Evolutionary conservation across 1,139 yeast species (phyloP).

Genomic region (Suhomyces bribrorum): DNA sequence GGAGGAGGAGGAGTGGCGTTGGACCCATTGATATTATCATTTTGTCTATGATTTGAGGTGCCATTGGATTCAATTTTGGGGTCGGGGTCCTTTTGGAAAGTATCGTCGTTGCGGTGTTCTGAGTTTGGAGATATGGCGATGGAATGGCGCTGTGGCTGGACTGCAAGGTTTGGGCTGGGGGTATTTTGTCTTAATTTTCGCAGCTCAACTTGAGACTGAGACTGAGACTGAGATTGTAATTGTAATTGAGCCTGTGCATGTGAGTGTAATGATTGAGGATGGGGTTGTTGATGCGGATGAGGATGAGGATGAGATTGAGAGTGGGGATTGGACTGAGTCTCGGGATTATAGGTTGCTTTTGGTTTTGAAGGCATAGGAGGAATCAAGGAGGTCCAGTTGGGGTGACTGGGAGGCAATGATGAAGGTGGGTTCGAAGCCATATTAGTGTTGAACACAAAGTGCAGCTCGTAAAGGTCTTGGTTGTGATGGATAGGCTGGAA

Average conservation of each 20-base stretch:
- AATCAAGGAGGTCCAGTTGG: slow-evolving; percentile 29
- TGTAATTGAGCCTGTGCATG: background rate
- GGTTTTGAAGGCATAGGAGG: slow-evolving; percentile 29
- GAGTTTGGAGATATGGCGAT: slow-evolving; percentile 22
- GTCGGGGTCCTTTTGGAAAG: background rate
- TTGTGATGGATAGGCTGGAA: slow-evolving; percentile 21
- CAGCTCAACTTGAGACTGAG: background rate
- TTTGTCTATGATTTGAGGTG: too few relatives aligned
- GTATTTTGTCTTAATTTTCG: background rate
- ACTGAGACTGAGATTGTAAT: background rate
- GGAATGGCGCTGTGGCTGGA: slow-evolving; percentile 18
- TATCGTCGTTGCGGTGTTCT: slow-evolving; percentile 7
- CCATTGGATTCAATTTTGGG: too few relatives aligned
- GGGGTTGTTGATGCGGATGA: background rate
- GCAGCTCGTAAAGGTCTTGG: slow-evolving; percentile 11
- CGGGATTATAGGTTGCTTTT: slow-evolving; percentile 13
- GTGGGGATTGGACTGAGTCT: background rate
- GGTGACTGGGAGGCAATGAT: slow-evolving; percentile 2
- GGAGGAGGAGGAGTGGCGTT: slow-evolving; percentile 8
- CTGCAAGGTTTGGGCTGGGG: background rate
- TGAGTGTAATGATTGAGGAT: background rate
- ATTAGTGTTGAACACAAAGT: slow-evolving; percentile 9
- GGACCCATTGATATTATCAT: slow-evolving; percentile 1
- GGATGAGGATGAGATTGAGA: background rate
- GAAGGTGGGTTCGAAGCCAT: background rate